Base-by-base conservation (phyloP, 2,329 filamentous ascomycete genomes). In the Aspergillus quadrilineatus region DNA sequence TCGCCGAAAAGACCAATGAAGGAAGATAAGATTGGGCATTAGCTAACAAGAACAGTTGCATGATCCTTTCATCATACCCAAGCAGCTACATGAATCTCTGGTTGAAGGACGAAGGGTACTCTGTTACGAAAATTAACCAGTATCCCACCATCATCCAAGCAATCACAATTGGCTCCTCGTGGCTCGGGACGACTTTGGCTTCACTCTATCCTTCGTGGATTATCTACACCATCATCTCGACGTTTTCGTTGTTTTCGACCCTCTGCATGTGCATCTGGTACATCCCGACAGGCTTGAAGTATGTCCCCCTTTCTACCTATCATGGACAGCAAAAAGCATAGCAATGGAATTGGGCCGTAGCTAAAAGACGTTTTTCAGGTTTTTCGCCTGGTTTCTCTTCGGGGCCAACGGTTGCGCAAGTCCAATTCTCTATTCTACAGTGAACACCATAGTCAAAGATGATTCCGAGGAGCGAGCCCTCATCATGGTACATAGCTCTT, bases 181-280 rank as follows among this genome's bases (percentile, higher is more conserved):
- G 80, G 67, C 64, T 82, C 0, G 79, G 79, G 0, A 79, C 79
- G 0, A 81, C 79, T 0, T 65, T 82, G 6, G 80, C 79, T 6
- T 75, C 79, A 47, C 79, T 82, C 1, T 81, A 81, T 47, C 79
- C 79, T 0, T 66, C 77, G 0, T 82, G 80, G 80, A 64, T 71
- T 2, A 76, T 82, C 4, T 81, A 79, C 59, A 75, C 74, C 0
- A 67, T 78, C 4, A 73, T 75, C 1, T 73, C 75, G 4, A 56
- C 60, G 0, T 75, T 75, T 14, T 75, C 73, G 44, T 62, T 79
- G 7, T 75, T 81, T 41, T 78, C 77, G 1, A 73, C 73, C 3
- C 67, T 80, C 8, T 77, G 77, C 53, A 77, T 82, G 67, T 73
- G 79, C 2, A 64, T 80, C 9, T 82, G 80, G 79, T 67, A 74